These are phyloP conservation scores for Amanita rubescens DNA, from an alignment of 768 basidiomycete genomes.

Conservation along the genomic window DNA sequence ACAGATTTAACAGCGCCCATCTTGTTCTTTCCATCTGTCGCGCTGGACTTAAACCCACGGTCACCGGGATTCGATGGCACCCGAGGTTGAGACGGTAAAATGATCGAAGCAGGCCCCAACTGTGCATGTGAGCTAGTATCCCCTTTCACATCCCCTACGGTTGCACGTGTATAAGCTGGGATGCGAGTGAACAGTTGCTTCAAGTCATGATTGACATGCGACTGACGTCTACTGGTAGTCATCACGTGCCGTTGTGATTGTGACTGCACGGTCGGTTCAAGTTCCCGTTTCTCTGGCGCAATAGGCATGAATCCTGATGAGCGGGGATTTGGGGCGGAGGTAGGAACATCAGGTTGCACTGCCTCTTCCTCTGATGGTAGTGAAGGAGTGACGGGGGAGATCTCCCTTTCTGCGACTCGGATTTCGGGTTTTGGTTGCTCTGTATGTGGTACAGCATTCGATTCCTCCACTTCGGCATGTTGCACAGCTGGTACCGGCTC, in stretches of 20 bases:
- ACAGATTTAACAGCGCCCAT: constrained; percentile 6
- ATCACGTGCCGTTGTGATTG: constrained; percentile 2
- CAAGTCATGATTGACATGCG: not conserved
- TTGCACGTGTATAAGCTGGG: not conserved
- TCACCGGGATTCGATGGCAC: not conserved
- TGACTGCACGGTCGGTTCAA: too few relatives aligned
- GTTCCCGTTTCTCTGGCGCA: constrained; percentile 42
- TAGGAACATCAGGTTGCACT: constrained; percentile 18
- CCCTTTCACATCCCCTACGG: not conserved
- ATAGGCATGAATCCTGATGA: constrained; percentile 74
- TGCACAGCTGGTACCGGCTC: not conserved
- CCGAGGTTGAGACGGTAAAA: not conserved
- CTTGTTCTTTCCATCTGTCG: not conserved
- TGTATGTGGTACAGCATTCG: not conserved
- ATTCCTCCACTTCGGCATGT: not conserved
- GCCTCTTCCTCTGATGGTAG: not conserved
- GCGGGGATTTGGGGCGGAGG: constrained; percentile 54
- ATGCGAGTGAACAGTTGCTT: not conserved
- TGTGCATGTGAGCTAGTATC: not conserved
- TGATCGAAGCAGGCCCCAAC: not conserved
- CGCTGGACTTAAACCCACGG: not conserved
- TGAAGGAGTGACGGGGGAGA: not conserved
- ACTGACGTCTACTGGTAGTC: constrained; percentile 7
- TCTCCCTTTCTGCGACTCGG: not conserved
- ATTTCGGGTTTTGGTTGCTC: not conserved